Percentiles rank a stretch among this genome's conserved stretches.
Evolutionary conservation across 768 basidiomycete genomes (phyloP).

Genomic region (Russula sp.): DNA sequence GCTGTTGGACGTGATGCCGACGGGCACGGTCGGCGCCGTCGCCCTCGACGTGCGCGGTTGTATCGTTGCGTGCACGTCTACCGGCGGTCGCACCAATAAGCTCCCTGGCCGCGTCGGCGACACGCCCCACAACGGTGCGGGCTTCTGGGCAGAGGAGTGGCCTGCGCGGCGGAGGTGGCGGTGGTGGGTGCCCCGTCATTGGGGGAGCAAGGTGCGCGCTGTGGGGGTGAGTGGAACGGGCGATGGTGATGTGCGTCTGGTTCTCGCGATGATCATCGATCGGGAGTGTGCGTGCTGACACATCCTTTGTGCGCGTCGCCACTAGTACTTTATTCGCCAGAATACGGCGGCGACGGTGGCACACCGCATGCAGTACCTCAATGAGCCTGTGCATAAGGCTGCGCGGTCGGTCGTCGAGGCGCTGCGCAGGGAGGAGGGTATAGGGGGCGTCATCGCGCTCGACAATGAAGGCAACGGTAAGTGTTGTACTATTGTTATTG

Average conservation of each 20-base stretch:
- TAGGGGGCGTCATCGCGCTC: conserved; percentile 71
- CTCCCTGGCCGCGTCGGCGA: conserved; percentile 79
- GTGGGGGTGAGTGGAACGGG: conserved; percentile 82
- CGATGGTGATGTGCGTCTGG: conserved; percentile 64
- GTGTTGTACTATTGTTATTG: conserved; percentile 17
- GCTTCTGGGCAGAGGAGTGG: conserved; percentile 88
- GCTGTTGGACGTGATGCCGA: conserved; percentile 55
- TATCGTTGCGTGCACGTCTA: conserved; percentile 68
- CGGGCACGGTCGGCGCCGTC: conserved; percentile 81
- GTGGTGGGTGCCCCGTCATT: conserved; percentile 39
- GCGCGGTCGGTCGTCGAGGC: conserved; percentile 51
- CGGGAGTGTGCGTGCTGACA: neutral
- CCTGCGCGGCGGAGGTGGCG: conserved; percentile 29
- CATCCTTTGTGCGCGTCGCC: too few relatives aligned
- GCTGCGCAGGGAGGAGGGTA: conserved; percentile 50
- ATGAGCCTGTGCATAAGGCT: conserved; percentile 53
- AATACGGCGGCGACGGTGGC: conserved; percentile 63
- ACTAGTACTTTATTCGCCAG: conserved; percentile 71
- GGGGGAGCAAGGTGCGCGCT: conserved; percentile 35
- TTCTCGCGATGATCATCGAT: neutral
- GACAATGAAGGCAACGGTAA: conserved; percentile 65
- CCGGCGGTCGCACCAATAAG: conserved; percentile 81
- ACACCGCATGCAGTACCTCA: conserved; percentile 53
- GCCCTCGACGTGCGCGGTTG: conserved; percentile 71
- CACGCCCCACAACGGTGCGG: conserved; percentile 70